Percentiles rank a stretch among this genome's conserved stretches.
phyloP scores from a whole-genome alignment of 495 filamentous ascomycete species.

The Hypoxylon cercidicola region DNA sequence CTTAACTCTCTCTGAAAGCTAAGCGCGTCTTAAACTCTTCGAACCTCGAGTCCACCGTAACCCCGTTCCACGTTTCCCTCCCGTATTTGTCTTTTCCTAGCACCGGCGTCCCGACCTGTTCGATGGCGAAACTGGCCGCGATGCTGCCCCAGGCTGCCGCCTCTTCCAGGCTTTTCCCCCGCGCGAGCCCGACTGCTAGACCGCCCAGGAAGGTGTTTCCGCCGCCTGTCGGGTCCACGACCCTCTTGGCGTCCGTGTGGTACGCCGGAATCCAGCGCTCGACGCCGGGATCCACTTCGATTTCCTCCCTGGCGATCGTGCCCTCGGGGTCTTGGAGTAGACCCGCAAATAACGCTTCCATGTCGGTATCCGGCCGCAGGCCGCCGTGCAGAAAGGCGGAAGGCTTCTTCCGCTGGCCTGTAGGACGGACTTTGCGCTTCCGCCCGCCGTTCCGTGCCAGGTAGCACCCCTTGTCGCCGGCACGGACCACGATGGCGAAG shows the following conservation, averaged over 20 bases:
- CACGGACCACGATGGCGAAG: slow-evolving; percentile 64
- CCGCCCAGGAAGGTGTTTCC: slow-evolving; percentile 94
- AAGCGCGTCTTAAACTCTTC: slow-evolving; percentile 57
- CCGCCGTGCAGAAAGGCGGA: slow-evolving; percentile 53
- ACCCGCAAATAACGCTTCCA: slow-evolving; percentile 63
- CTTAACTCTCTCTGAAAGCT: slow-evolving; percentile 30
- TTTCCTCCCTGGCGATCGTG: slow-evolving; percentile 65
- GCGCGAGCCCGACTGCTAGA: slow-evolving; percentile 74
- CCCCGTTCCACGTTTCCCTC: slow-evolving; percentile 82
- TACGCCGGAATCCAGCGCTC: slow-evolving; percentile 68
- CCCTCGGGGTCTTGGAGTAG: slow-evolving; percentile 61
- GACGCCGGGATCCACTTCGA: slow-evolving; percentile 65
- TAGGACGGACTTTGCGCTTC: slow-evolving; percentile 40
- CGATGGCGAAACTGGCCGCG: slow-evolving; percentile 91
- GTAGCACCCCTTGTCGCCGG: slow-evolving; percentile 62
- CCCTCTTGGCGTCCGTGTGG: slow-evolving; percentile 60
- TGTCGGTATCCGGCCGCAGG: slow-evolving; percentile 61
- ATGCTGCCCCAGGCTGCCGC: slow-evolving; percentile 84
- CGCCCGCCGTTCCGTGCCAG: slow-evolving; percentile 63
- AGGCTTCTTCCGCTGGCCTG: slow-evolving; percentile 50
- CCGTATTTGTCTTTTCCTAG: slow-evolving; percentile 62
- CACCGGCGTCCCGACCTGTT: slow-evolving; percentile 86
- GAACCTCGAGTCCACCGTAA: slow-evolving; percentile 63
- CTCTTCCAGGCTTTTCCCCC: slow-evolving; percentile 65
- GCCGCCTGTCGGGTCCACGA: slow-evolving; percentile 94